phyloP scores from a whole-genome alignment of 2,329 filamentous ascomycete species.

The Cladobotryum mycophilum region DNA sequence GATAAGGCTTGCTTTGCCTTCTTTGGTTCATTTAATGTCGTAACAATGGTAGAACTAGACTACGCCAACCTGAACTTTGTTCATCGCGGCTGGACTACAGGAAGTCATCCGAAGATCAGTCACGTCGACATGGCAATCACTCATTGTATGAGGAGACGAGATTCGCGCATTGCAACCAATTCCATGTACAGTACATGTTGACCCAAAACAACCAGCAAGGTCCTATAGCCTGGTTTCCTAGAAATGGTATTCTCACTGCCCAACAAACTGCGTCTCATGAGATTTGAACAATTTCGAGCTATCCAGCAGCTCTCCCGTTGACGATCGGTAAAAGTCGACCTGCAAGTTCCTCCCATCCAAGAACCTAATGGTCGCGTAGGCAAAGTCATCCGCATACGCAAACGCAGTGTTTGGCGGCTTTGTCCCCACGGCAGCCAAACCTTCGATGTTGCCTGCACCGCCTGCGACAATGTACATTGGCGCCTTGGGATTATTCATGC shows the following conservation, averaged over 20 bases:
- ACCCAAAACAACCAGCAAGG: not conserved
- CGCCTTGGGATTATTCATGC: constrained; percentile 28
- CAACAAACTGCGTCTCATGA: constrained; percentile 40
- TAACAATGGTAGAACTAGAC: too few relatives aligned
- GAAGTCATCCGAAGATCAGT: too few relatives aligned
- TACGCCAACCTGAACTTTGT: too few relatives aligned
- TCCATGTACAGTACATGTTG: not conserved
- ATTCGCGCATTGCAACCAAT: not conserved
- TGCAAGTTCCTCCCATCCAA: constrained; percentile 38
- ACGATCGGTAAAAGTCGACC: constrained; percentile 45
- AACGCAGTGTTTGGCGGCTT: constrained; percentile 40
- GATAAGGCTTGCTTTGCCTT: too few relatives aligned
- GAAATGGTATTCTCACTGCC: constrained; percentile 21
- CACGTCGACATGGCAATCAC: too few relatives aligned
- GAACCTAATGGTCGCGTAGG: constrained; percentile 44
- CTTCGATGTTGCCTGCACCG: constrained; percentile 52
- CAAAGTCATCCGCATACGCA: constrained; percentile 46
- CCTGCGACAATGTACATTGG: constrained; percentile 40
- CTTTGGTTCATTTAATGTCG: too few relatives aligned
- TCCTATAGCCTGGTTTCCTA: not conserved
- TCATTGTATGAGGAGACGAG: too few relatives aligned
- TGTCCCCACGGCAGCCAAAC: constrained; percentile 35
- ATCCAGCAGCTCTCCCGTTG: constrained; percentile 43
- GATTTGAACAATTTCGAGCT: constrained; percentile 42
- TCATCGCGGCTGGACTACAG: too few relatives aligned